A percentile compares a stretch with the other conserved stretches of the same genome.
These are phyloP conservation scores for Aspergillus latus DNA, from an alignment of 2,329 filamentous ascomycete species.

Conservation along the genomic window DNA sequence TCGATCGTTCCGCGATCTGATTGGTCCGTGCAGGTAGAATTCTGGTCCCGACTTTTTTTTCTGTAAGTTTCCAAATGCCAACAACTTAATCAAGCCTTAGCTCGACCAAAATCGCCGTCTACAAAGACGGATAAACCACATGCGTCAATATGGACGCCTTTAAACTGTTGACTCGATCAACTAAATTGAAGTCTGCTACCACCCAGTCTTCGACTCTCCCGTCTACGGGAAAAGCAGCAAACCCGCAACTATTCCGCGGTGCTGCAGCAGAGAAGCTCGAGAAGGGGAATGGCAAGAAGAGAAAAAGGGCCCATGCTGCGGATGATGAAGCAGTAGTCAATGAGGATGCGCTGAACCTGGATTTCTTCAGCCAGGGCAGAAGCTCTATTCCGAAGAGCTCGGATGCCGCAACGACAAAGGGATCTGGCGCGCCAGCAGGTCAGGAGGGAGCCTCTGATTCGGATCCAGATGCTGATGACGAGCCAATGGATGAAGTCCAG, in stretches of 20 bases:
- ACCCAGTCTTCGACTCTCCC: conserved; percentile 33
- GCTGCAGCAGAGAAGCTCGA: conserved; percentile 25
- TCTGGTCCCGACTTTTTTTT: conserved; percentile 30
- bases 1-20: conserved; percentile 24
- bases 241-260: conserved; percentile 40
- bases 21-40: conserved; percentile 34
- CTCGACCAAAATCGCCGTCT: not conserved
- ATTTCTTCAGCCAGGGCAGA: conserved; percentile 39
- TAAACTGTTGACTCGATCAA: conserved; percentile 46
- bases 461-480: conserved; percentile 27
- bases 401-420: conserved; percentile 19
- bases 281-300: conserved; percentile 33
- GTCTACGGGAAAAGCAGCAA: conserved; percentile 41
- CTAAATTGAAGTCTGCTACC: conserved; percentile 40
- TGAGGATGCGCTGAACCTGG: conserved; percentile 31
- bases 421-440: conserved; percentile 18
- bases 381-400: conserved; percentile 20
- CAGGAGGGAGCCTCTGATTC: conserved; percentile 25
- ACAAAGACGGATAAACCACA: conserved; percentile 11
- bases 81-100: conserved; percentile 8
- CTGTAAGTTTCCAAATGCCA: not conserved
- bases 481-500: conserved; percentile 63
- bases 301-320: conserved; percentile 35
- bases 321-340: conserved; percentile 21
- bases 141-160: conserved; percentile 45